A percentile compares a stretch with the other conserved stretches of the same genome.
Evolutionary conservation across 2,329 filamentous ascomycete genomes (phyloP).

Genomic region (Helotiales sp.): DNA sequence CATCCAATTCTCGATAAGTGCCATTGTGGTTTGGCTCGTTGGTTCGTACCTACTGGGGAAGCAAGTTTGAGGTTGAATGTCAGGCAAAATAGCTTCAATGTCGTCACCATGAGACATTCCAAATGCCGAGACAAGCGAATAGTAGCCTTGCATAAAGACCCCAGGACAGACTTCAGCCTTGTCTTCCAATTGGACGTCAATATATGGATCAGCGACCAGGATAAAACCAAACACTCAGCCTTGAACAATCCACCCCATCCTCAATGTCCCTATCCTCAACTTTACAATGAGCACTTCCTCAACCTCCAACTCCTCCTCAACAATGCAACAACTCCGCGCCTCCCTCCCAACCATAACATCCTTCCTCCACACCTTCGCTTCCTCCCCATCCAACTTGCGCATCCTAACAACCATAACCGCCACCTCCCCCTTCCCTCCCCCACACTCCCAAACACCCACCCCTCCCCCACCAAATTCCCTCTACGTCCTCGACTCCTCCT

Average conservation of each 20-base stretch:
- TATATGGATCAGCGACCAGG: background rate
- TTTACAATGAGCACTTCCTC: slow-evolving; percentile 4
- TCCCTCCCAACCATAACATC: background rate
- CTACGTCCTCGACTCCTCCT: slow-evolving; percentile 65
- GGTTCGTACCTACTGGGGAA: background rate
- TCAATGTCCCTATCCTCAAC: background rate
- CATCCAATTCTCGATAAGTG: slow-evolving; percentile 37
- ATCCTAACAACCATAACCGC: slow-evolving; percentile 15
- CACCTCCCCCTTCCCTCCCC: slow-evolving; percentile 28
- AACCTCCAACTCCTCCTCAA: background rate
- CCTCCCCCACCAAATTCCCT: slow-evolving; percentile 37
- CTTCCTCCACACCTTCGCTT: slow-evolving; percentile 20
- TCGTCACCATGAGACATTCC: slow-evolving; percentile 10
- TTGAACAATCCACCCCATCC: background rate
- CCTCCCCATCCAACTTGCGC: slow-evolving; percentile 28
- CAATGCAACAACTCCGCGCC: slow-evolving; percentile 1
- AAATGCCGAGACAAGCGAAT: background rate
- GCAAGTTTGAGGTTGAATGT: background rate
- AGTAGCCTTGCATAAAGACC: background rate
- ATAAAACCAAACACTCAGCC: background rate
- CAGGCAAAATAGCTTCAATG: slow-evolving; percentile 11
- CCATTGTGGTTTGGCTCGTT: slow-evolving; percentile 24
- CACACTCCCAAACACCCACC: slow-evolving; percentile 17
- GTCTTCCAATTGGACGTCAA: background rate
- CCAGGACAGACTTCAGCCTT: slow-evolving; percentile 3